phyloP scores from a whole-genome alignment of 441 rosid species.

The Cnidoscolus chayamansa region DNA sequence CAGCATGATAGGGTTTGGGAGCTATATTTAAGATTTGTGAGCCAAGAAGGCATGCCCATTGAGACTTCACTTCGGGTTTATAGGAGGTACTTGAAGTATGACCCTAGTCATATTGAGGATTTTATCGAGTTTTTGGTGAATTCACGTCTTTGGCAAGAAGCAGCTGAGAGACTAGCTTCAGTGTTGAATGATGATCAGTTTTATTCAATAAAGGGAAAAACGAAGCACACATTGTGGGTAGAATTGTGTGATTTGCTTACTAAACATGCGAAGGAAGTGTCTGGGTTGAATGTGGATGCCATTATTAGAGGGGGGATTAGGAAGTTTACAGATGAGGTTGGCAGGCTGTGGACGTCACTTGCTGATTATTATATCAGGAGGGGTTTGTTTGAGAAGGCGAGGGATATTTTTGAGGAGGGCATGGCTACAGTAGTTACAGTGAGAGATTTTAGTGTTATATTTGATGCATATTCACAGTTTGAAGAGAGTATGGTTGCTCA shows the following conservation, averaged over 20 bases:
- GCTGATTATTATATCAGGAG: conserved; percentile 94
- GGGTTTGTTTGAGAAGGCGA: conserved; percentile 75
- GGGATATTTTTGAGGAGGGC: conserved; percentile 92
- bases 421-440: conserved; percentile 89
- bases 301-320: conserved; percentile 93
- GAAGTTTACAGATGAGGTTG: conserved; percentile 86
- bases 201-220: conserved; percentile 78
- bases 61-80: conserved; percentile 93
- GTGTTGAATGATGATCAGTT: conserved; percentile 84
- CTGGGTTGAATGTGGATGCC: conserved; percentile 87
- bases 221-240: conserved; percentile 80
- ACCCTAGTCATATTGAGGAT: conserved; percentile 82
- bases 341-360: conserved; percentile 89
- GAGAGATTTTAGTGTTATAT: conserved; percentile 85
- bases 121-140: conserved; percentile 82
- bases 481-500: conserved; percentile 74
- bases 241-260: conserved; percentile 88
- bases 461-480: conserved; percentile 75
- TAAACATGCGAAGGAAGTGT: conserved; percentile 71
- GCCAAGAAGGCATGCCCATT: conserved; percentile 78
- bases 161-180: conserved; percentile 77
- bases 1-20: conserved; percentile 96
- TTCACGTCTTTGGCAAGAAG: conserved; percentile 86
- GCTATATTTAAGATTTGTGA: conserved; percentile 72
- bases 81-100: conserved; percentile 88